Percentiles rank a stretch among this genome's conserved stretches.
phyloP scores from a whole-genome alignment of 192 early-diverging fungal species.

The Funneliformis mosseae region DNA sequence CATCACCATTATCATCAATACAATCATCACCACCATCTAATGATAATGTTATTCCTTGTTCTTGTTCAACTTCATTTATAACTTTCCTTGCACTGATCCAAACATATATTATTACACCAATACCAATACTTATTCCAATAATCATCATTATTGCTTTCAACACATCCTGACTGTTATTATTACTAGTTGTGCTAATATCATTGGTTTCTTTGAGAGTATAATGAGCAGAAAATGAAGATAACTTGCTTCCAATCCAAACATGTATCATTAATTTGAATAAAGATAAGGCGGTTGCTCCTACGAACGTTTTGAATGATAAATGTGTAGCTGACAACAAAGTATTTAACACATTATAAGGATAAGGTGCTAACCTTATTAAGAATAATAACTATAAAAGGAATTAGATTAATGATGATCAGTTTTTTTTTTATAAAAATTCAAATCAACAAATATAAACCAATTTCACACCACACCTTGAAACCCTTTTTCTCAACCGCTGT shows the following conservation, averaged over 20 bases:
- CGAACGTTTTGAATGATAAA: conserved; percentile 49
- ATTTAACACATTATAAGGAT: conserved; percentile 70
- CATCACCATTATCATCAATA: conserved; percentile 31
- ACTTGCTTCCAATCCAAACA: conserved; percentile 63
- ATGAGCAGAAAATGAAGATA: conserved; percentile 51
- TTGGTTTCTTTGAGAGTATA: conserved; percentile 18
- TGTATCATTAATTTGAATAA: conserved; percentile 60
- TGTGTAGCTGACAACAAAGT: conserved; percentile 57
- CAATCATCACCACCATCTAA: conserved; percentile 32
- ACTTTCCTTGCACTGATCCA: conserved; percentile 47
- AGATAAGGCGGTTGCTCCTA: conserved; percentile 56
- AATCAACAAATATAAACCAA: no score
- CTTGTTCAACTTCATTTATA: conserved; percentile 46
- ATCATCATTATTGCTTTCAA: conserved; percentile 35
- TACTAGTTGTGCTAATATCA: conserved; percentile 17
- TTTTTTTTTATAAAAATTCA: no score
- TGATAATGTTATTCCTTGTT: neutral
- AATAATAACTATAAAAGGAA: conserved; percentile 49
- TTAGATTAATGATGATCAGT: neutral
- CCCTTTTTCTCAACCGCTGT: conserved; percentile 63
- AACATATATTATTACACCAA: conserved; percentile 54
- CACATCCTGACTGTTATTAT: conserved; percentile 21
- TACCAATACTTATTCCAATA: conserved; percentile 41
- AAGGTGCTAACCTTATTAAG: conserved; percentile 71
- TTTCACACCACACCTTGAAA: conserved; percentile 53